Percentiles rank a stretch among this genome's conserved stretches.
phyloP scores from a whole-genome alignment of 257 asterid genomes.

The Capsicum chinense region DNA sequence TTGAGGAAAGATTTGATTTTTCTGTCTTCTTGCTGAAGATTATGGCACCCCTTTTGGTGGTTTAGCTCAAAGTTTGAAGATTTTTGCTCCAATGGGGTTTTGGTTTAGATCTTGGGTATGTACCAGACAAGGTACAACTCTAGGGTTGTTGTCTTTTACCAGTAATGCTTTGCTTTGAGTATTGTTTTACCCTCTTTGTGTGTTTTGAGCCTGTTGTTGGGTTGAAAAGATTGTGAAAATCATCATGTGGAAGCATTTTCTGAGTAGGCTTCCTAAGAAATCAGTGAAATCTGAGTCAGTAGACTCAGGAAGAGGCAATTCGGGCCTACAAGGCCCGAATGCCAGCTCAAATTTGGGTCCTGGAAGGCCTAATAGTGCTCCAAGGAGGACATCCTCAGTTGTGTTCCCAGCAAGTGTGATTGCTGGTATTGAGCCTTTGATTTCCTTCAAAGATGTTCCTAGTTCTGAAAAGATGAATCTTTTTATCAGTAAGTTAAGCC shows the following conservation, averaged over 20 bases:
- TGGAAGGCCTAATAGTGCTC: conserved; percentile 40
- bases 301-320: conserved; percentile 43
- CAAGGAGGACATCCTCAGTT: conserved; percentile 60
- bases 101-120: conserved; percentile 27
- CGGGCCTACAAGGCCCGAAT: conserved; percentile 32
- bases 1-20: conserved; percentile 30
- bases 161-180: not conserved
- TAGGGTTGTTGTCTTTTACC: conserved; percentile 34
- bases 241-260: conserved; percentile 81
- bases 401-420: conserved; percentile 68
- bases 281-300: conserved; percentile 54
- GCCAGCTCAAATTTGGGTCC: conserved; percentile 39
- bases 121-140: not conserved
- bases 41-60: conserved; percentile 22
- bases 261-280: conserved; percentile 70
- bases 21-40: conserved; percentile 13
- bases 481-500: conserved; percentile 84
- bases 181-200: not conserved
- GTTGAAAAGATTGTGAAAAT: conserved; percentile 18
- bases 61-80: conserved; percentile 2
- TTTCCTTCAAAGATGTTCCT: conserved; percentile 81
- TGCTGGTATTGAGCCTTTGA: conserved; percentile 78
- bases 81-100: conserved; percentile 15
- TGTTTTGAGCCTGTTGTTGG: not conserved
- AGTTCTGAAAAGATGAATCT: conserved; percentile 74